Evolutionary conservation across 768 basidiomycete genomes (phyloP), one percentile per base, ranked within the genome.

Genomic region (Mrakia frigida): DNA sequence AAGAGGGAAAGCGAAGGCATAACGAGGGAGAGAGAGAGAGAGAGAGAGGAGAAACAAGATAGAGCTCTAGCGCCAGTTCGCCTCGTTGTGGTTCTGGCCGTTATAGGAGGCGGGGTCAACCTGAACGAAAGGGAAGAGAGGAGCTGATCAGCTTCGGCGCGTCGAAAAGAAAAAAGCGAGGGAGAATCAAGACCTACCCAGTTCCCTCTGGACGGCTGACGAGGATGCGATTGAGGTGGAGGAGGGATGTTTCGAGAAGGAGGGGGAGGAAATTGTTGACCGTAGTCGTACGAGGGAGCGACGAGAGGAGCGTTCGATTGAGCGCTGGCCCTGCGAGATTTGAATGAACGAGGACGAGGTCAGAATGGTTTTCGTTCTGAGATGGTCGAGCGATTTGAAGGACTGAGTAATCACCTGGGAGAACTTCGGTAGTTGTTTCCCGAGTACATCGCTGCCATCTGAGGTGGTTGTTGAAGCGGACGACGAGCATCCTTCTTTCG

Each of bases 401-500:
- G 63, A 39, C 35, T 21, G 39, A 68, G 3, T 2, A 39, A 21
- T 43, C 1, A 56, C 56, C 56, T 25, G 13, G 56, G 37, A 5
- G 65, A 68, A 7, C 63, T 37, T 35, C 63, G 5, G 21, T 65
- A 37, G 63, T 37, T 65, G 63, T 35, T 65, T 37, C 25, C 39
- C 23, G 35, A 35, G 33, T 33, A 18, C 25, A 37, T 37, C 37
- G 70, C 23, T 3, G 50, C 69, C 69, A 70, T 70, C 4, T 1
- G 16, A 28, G 70, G 70, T 6, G 70, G n/a, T 31, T 46, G 18
- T 6, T 31, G n/a, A 3, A 31, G 70, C 6, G 52, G 35, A 6
- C n/a, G 70, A 31, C 70, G 52, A 33, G 50, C 25, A 41, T 74
- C 46, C 39, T 63, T 74, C 59, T 61, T 63, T 4, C 75, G 41